Percentiles rank a stretch among this genome's conserved stretches.
Evolutionary conservation across 352 stramenopile species (phyloP).

Genomic region (Blastocystis sp.): DNA sequence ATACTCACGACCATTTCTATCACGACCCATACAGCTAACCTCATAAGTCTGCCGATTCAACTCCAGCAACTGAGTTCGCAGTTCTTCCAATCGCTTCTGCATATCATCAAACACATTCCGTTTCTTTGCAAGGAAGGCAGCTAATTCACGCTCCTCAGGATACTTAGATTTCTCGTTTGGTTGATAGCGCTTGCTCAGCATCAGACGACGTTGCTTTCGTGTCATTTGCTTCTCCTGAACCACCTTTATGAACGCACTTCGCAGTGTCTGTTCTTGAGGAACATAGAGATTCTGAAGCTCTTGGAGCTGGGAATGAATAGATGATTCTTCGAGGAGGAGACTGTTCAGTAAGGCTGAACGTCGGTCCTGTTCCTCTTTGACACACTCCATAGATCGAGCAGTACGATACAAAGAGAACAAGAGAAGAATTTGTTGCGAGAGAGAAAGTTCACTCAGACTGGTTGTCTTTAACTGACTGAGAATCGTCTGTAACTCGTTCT

Average conservation of each 20-base stretch:
- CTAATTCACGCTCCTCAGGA: background rate
- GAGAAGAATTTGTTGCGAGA: constrained; percentile 72
- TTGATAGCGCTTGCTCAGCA: background rate
- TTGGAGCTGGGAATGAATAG: background rate
- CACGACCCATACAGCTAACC: background rate
- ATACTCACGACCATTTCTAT: background rate
- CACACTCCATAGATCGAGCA: constrained; percentile 71
- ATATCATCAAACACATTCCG: background rate
- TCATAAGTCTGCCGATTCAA: background rate
- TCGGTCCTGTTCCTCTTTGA: constrained; percentile 67
- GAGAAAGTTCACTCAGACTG: background rate
- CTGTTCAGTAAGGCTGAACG: background rate
- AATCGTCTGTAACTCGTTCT: background rate
- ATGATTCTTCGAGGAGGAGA: background rate
- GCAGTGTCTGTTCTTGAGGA: background rate
- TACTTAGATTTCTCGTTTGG: constrained; percentile 5
- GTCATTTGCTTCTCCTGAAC: background rate
- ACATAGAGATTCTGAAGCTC: constrained; percentile 7
- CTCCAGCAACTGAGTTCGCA: background rate
- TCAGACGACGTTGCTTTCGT: background rate
- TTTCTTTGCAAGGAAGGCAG: constrained; percentile 36
- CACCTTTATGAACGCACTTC: background rate
- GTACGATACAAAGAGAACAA: constrained; percentile 71
- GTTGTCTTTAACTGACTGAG: background rate
- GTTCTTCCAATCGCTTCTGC: background rate